Conservation (phyloP, 2,329 filamentous ascomycete genomes). For the Aureobasidium sp. region DNA sequence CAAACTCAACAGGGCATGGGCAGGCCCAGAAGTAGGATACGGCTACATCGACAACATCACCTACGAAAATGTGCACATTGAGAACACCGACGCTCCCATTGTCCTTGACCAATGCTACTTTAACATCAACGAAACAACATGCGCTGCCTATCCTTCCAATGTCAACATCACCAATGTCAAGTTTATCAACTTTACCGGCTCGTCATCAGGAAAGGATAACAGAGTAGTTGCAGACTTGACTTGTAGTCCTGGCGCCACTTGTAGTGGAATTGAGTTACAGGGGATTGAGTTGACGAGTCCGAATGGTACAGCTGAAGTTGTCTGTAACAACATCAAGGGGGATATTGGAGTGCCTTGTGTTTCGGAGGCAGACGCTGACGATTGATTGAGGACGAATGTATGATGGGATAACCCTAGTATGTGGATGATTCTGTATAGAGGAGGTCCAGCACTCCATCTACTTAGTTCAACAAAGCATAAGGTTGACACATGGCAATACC, state of each 20-base stretch:
- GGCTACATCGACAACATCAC: slow-evolving; percentile 57
- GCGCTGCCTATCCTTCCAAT: slow-evolving; percentile 47
- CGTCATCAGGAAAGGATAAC: slow-evolving; percentile 50
- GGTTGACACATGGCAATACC: slow-evolving; percentile 39
- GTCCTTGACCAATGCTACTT: slow-evolving; percentile 59
- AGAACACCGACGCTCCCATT: slow-evolving; percentile 51
- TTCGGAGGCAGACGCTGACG: slow-evolving; percentile 27
- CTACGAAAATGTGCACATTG: slow-evolving; percentile 54
- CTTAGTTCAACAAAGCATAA: slow-evolving; percentile 22
- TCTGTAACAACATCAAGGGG: slow-evolving; percentile 12
- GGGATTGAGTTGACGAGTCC: slow-evolving; percentile 51
- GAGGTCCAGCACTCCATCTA: too few relatives aligned
- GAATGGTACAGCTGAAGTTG: slow-evolving; percentile 26
- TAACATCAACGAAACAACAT: slow-evolving; percentile 47
- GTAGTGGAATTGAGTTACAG: slow-evolving; percentile 48
- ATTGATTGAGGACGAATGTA: not conserved
- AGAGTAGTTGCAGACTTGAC: slow-evolving; percentile 49
- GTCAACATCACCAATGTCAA: slow-evolving; percentile 54
- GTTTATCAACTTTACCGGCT: slow-evolving; percentile 54
- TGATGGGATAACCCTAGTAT: too few relatives aligned
- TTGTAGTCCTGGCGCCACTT: slow-evolving; percentile 52
- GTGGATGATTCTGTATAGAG: too few relatives aligned
- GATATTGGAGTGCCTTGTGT: slow-evolving; percentile 30
- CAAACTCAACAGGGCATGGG: slow-evolving; percentile 41
- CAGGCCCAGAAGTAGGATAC: slow-evolving; percentile 50